Conservation (phyloP, 139 green algal species). For the Chlamydomonas eustigma region DNA sequence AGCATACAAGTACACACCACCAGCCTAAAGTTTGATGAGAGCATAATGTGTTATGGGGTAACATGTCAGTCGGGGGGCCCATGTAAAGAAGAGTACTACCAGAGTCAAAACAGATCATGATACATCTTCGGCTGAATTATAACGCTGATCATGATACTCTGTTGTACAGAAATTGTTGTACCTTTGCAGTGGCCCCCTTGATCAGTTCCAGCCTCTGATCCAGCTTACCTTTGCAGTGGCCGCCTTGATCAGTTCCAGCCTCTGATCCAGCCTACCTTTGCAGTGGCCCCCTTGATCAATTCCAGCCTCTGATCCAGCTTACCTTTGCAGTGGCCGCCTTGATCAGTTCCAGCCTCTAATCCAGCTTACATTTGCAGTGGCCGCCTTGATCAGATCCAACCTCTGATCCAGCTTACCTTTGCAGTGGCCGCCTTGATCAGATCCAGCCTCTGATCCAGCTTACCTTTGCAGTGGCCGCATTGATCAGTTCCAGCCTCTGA, state of each 20-base stretch:
- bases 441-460: conserved; percentile 83
- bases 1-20: conserved; percentile 96
- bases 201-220: conserved; percentile 86
- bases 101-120: too few relatives aligned
- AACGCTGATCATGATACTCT: too few relatives aligned
- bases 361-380: conserved; percentile 76
- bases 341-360: too few relatives aligned
- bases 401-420: conserved; percentile 77
- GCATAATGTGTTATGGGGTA: not conserved
- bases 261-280: conserved; percentile 75
- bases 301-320: conserved; percentile 87
- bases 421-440: conserved; percentile 78
- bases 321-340: too few relatives aligned
- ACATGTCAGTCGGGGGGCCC: too few relatives aligned
- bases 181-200: conserved; percentile 73
- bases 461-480: conserved; percentile 79
- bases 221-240: too few relatives aligned
- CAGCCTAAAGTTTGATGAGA: conserved; percentile 39
- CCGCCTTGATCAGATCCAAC: conserved; percentile 80
- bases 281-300: conserved; percentile 77
- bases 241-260: too few relatives aligned
- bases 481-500: conserved; percentile 83
- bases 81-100: too few relatives aligned
- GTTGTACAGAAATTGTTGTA: too few relatives aligned
- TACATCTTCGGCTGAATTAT: too few relatives aligned